A percentile compares a stretch with the other conserved stretches of the same genome.
These are phyloP conservation scores for Rosa multiflora DNA, from an alignment of 306 rosid genomes.

Conservation along the genomic window DNA sequence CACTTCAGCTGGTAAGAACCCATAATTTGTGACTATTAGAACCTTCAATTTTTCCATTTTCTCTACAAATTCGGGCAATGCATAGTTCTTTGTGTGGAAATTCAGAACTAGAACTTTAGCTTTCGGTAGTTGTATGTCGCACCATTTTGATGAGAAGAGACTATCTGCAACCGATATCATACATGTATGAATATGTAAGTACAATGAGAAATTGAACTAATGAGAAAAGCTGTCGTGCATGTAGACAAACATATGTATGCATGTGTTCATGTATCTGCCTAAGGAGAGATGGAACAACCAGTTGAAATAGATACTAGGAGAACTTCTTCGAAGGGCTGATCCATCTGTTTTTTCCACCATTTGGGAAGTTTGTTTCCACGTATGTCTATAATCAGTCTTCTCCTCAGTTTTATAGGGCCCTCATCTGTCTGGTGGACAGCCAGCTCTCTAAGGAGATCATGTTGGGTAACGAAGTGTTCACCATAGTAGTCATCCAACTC, in stretches of 20 bases:
- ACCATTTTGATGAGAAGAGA: neutral
- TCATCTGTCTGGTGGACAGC: conserved; percentile 37
- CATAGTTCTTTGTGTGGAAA: too few species aligned
- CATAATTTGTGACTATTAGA: too few species aligned
- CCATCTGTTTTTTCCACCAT: conserved; percentile 42
- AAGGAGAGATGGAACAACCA: conserved; percentile 31
- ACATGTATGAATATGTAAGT: neutral
- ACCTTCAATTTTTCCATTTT: too few species aligned
- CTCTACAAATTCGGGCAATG: too few species aligned
- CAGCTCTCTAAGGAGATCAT: conserved; percentile 56
- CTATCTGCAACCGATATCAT: neutral
- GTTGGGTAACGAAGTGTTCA: conserved; percentile 41
- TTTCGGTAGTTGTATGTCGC: neutral
- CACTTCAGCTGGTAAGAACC: too few species aligned
- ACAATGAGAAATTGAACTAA: neutral
- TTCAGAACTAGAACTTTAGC: neutral
- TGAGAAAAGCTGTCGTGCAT: too few species aligned
- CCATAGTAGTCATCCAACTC: conserved; percentile 34
- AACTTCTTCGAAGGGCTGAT: conserved; percentile 30
- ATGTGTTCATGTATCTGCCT: neutral
- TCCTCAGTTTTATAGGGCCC: conserved; percentile 29
- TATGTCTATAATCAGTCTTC: conserved; percentile 40
- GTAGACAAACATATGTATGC: too few species aligned
- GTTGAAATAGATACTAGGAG: conserved; percentile 55
- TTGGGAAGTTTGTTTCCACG: conserved; percentile 40